Percentiles rank a stretch among this genome's conserved stretches.
Conservation (phyloP, 169 alveolate genomes). For the Theileria orientalis region DNA sequence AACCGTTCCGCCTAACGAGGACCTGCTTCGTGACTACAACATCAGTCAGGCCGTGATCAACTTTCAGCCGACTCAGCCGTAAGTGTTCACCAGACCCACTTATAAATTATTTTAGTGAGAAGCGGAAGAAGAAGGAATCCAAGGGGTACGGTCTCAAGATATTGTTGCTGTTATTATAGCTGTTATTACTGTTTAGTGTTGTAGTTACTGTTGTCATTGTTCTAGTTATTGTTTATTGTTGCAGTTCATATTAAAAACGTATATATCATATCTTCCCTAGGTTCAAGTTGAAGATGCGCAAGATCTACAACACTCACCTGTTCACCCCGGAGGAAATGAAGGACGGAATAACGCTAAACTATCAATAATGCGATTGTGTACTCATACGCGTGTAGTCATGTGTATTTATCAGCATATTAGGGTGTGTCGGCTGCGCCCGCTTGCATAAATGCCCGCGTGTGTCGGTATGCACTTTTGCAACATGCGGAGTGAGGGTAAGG, state of each 20-base stretch:
- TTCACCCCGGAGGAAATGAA: slow-evolving; percentile 78
- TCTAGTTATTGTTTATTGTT: no score
- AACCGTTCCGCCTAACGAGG: slow-evolving; percentile 51
- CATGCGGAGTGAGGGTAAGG: no score
- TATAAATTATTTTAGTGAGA: slow-evolving; percentile 6
- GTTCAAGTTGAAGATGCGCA: slow-evolving; percentile 66
- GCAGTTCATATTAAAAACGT: no score
- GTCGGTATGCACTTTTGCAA: no score
- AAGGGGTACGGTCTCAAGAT: slow-evolving; percentile 24
- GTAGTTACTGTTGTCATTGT: no score
- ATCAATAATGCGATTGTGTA: neutral
- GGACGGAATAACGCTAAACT: slow-evolving; percentile 15
- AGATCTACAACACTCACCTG: slow-evolving; percentile 76
- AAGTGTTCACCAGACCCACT: neutral
- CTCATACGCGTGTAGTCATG: neutral
- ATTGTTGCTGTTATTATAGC: no score
- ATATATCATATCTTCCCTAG: neutral
- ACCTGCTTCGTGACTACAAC: slow-evolving; percentile 57
- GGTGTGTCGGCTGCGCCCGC: neutral
- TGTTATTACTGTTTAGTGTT: no score
- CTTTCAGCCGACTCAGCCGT: slow-evolving; percentile 4
- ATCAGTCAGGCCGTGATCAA: slow-evolving; percentile 15
- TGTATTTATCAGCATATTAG: neutral
- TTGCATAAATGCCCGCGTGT: no score
- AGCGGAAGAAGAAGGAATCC: slow-evolving; percentile 3